Conservation (phyloP, 2,329 filamentous ascomycete species). For the Coleophoma crateriformis region DNA sequence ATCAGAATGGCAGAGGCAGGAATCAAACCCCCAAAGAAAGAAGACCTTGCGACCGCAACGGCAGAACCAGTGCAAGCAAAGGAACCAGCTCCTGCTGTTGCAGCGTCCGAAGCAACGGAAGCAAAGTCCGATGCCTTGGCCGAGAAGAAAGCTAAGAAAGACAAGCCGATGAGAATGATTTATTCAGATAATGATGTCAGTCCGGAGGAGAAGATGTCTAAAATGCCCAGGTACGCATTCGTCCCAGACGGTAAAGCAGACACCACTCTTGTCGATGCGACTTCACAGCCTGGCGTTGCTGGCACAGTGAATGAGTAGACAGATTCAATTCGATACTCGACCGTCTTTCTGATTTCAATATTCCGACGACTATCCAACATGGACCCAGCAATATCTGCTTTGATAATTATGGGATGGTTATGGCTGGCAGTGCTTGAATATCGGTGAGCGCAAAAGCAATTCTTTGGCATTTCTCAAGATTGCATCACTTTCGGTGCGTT, state of each 20-base stretch:
- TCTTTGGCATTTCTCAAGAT: too few species aligned
- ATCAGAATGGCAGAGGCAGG: constrained; percentile 61
- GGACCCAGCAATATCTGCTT: neutral
- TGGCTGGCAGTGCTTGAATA: too few species aligned
- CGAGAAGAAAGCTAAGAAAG: constrained; percentile 64
- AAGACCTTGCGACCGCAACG: constrained; percentile 34
- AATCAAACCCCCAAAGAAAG: constrained; percentile 42
- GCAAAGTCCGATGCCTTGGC: constrained; percentile 33
- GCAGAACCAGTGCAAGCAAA: constrained; percentile 31
- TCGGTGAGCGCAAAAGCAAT: too few species aligned
- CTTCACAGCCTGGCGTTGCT: constrained; percentile 15
- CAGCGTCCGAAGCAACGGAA: constrained; percentile 8
- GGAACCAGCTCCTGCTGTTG: constrained; percentile 31
- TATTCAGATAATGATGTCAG: constrained; percentile 77
- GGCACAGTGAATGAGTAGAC: constrained; percentile 17
- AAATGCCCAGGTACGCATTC: constrained; percentile 70
- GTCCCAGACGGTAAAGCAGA: constrained; percentile 36
- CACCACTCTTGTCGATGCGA: constrained; percentile 21
- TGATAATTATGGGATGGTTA: neutral
- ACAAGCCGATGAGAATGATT: constrained; percentile 66
- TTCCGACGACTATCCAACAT: too few species aligned
- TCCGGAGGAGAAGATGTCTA: constrained; percentile 85
- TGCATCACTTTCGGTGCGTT: too few species aligned
- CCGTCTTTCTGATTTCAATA: too few species aligned
- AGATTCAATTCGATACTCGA: neutral